Conservation (phyloP, 306 rosid genomes). For the Gillenia trifoliata region DNA sequence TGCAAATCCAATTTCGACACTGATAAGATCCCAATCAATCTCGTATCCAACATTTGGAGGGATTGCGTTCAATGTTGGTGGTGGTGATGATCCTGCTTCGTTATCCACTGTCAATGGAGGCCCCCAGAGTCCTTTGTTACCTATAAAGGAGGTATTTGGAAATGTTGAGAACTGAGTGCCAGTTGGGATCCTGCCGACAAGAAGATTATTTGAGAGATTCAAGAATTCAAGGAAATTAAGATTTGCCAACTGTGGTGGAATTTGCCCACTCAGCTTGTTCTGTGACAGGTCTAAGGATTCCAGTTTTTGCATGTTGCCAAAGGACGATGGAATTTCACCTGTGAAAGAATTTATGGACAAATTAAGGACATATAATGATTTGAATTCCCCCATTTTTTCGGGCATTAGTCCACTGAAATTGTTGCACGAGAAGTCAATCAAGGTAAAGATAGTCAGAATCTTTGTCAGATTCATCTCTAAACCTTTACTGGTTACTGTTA, state of each 20-base stretch:
- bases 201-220: conserved; percentile 32
- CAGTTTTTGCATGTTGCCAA: too few relatives aligned
- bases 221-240: conserved; percentile 19
- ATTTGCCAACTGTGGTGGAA: conserved; percentile 18
- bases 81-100: too few relatives aligned
- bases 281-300: too few relatives aligned
- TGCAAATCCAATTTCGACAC: too few relatives aligned
- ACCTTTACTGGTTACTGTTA: background rate
- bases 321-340: too few relatives aligned
- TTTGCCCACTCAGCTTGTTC: conserved; percentile 16
- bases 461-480: background rate
- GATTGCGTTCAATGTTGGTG: background rate
- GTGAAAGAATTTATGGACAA: conserved; percentile 9
- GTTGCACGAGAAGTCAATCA: too few relatives aligned
- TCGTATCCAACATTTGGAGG: too few relatives aligned
- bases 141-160: conserved; percentile 15
- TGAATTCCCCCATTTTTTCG: background rate
- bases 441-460: background rate
- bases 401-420: background rate
- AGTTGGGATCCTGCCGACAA: conserved; percentile 27
- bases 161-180: conserved; percentile 12
- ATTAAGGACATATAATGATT: conserved; percentile 1
- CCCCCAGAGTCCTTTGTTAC: conserved; percentile 32
- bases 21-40: conserved; percentile 3
- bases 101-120: conserved; percentile 1